Conservation (phyloP, 306 rosid genomes). For the Gastrolobium bilobum region DNA sequence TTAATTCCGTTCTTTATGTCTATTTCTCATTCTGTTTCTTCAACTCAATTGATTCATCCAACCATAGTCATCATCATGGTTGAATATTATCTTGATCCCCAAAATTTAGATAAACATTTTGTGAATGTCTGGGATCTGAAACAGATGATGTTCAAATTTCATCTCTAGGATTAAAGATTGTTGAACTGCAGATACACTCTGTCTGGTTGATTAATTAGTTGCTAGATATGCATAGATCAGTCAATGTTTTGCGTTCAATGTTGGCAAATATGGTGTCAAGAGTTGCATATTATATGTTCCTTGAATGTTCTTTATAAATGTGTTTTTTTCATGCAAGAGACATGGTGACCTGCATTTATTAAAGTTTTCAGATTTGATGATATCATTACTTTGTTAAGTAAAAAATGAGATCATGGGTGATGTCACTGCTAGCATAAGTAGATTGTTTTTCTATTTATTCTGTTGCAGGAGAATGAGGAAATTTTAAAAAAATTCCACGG, state of each 20-base stretch:
- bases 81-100: slow-evolving; percentile 21
- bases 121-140: slow-evolving; percentile 26
- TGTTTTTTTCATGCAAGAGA: background rate
- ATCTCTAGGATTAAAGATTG: slow-evolving; percentile 4
- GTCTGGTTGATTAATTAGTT: background rate
- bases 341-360: background rate
- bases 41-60: too few species aligned
- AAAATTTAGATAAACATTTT: slow-evolving; percentile 14
- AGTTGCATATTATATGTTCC: slow-evolving; percentile 1
- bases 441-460: background rate
- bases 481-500: background rate
- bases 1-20: too few species aligned
- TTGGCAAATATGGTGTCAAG: background rate
- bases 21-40: too few species aligned
- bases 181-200: slow-evolving; percentile 18
- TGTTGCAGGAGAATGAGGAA: background rate
- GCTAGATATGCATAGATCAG: slow-evolving; percentile 18
- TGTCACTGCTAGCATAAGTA: background rate
- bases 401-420: background rate
- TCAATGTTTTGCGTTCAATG: slow-evolving; percentile 24
- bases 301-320: slow-evolving; percentile 7
- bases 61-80: background rate
- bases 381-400: slow-evolving; percentile 10
- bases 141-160: slow-evolving; percentile 16
- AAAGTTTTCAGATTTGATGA: background rate